Base-by-base conservation (phyloP, 371 early-diverging fungal species). In the Mortierella sp. region DNA sequence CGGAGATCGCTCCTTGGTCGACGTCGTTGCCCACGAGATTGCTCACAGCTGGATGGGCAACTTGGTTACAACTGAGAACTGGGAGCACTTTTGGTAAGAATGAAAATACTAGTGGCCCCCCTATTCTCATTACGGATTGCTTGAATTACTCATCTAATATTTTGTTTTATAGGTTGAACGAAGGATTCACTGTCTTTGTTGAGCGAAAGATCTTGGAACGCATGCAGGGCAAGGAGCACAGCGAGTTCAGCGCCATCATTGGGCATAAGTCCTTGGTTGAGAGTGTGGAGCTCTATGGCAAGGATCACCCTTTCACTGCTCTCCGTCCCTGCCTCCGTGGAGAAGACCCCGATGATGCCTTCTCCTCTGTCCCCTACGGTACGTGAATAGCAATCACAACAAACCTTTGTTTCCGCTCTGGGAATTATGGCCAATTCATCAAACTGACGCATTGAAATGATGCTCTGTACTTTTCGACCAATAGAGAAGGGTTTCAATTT, bases 31-130 rank as follows among this genome's bases (percentile, higher is more conserved):
- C 16, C 99, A 99, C 84, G 99, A 99, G 84, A 94, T 97, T 74
- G 88, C 97, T 39, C 99, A 99, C 85, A 94, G 94, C 84, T 98
- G 97, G 97, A 95, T 95, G 89, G 99, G 99, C 52, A 99, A 99
- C 84, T 85, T 98, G 70, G 98, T 98, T 32, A 97, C 98, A 3
- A 93, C 93, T 35, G 84, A 88, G 58, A 94, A 93, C 88, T 98
- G 98, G 98, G 92, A 88, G 87, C 81, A 81, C 72, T 81, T 81
- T 51, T 81, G 81, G 81, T 79, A 85, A 69, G 24, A 37, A 60
- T 14, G n/a, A 39, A 2, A 12, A 32, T 18, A 16, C 5, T 30
- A 4, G 16, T 22, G 1, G n/a, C 5, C 1, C 20, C 24, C 54
- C n/a, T 20, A 26, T 52, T 52, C n/a, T 22, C 24, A 16, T 26